Evolutionary conservation across 108 stramenopile genomes (phyloP).

Genomic region (Discostella stelligeroides): DNA sequence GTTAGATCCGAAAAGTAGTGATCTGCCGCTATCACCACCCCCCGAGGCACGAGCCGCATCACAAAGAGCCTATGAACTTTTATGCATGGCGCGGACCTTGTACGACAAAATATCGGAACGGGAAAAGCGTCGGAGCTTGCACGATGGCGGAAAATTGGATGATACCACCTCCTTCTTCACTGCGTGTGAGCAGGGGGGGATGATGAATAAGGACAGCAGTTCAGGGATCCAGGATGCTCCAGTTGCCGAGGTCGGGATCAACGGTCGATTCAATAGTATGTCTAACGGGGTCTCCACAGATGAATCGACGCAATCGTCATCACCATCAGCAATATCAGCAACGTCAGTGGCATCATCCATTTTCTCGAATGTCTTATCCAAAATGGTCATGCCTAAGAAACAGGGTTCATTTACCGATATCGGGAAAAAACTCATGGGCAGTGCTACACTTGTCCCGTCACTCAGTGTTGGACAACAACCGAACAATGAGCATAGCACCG

Average conservation of each 20-base stretch:
- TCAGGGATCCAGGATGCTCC: neutral
- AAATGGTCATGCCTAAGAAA: conserved; percentile 32
- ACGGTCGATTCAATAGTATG: neutral
- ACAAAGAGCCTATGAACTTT: conserved; percentile 25
- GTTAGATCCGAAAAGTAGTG: neutral
- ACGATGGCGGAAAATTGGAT: conserved; percentile 10
- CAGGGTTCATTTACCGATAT: conserved; percentile 32
- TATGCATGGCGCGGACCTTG: conserved; percentile 1
- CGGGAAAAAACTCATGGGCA: conserved; percentile 34
- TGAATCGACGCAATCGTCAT: conserved; percentile 8
- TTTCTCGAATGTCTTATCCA: conserved; percentile 40
- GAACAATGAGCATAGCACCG: neutral
- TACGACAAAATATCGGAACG: conserved; percentile 16
- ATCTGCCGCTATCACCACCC: neutral
- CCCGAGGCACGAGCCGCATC: conserved; percentile 20
- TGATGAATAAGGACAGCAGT: neutral
- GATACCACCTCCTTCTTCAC: conserved; percentile 40
- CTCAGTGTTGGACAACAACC: neutral
- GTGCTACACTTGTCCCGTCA: neutral
- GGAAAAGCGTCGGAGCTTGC: neutral
- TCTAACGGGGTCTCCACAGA: neutral
- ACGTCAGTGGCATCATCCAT: conserved; percentile 32
- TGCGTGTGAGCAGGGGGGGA: conserved; percentile 17
- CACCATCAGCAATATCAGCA: conserved; percentile 13
- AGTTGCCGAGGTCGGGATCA: neutral